These are phyloP conservation scores for Fusarium piperis DNA, from an alignment of 2,329 filamentous ascomycete species.

Conservation along the genomic window DNA sequence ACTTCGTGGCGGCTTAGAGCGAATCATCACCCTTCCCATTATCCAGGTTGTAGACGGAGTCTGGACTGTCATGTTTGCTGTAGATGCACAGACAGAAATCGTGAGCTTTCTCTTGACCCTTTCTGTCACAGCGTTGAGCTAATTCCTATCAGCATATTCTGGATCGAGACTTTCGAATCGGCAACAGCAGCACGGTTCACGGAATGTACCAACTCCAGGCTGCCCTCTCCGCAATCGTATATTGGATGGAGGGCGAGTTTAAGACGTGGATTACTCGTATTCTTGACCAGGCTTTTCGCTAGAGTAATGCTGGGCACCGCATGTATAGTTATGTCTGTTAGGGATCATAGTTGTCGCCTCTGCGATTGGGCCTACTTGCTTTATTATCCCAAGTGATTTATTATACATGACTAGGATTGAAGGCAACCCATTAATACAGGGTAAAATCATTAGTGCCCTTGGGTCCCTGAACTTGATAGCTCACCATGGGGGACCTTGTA, in stretches of 20 bases:
- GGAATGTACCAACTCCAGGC: conserved; percentile 21
- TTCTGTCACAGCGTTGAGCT: not conserved
- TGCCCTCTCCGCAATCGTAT: not conserved
- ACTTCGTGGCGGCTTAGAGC: not conserved
- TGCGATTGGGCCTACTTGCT: no score
- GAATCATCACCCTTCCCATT: conserved; percentile 9
- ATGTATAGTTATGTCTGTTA: no score
- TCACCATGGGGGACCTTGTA: no score
- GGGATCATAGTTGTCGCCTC: no score
- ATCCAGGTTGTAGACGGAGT: conserved; percentile 4
- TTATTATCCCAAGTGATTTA: no score
- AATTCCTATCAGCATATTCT: not conserved
- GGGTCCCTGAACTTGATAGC: no score
- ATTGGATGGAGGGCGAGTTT: conserved; percentile 7
- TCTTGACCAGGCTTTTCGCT: not conserved
- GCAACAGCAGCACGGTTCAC: not conserved
- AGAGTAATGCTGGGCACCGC: not conserved
- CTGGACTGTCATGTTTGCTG: conserved; percentile 11
- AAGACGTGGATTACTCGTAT: conserved; percentile 9
- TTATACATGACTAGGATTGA: no score
- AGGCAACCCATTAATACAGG: no score
- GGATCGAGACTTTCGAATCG: conserved; percentile 9
- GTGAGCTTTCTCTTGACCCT: conserved; percentile 1
- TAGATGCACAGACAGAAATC: conserved; percentile 5
- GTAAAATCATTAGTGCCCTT: no score